These are phyloP conservation scores for Neurospora cerealis DNA, from an alignment of 495 filamentous ascomycete species.

Conservation along the genomic window DNA sequence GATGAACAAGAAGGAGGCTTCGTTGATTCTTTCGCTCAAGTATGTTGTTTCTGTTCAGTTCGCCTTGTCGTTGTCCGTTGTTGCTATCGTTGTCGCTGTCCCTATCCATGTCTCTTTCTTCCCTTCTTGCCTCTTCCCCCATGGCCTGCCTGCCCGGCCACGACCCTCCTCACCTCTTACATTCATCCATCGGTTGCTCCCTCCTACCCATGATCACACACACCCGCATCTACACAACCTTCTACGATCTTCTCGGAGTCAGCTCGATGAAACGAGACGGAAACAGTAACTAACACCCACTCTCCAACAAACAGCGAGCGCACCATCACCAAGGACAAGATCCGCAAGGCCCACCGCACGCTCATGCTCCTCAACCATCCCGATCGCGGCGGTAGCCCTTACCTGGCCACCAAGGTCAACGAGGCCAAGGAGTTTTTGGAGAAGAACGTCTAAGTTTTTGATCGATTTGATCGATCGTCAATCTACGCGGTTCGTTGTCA, in stretches of 20 bases:
- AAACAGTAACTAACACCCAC: conserved; percentile 2
- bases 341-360: conserved; percentile 91
- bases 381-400: conserved; percentile 92
- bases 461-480: too few relatives aligned
- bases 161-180: neutral
- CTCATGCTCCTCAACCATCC: conserved; percentile 98
- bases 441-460: conserved; percentile 37
- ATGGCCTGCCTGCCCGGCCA: neutral
- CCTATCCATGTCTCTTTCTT: neutral
- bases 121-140: neutral
- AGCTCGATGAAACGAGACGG: neutral
- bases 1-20: conserved; percentile 86
- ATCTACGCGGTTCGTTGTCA: neutral
- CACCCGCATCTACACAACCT: neutral
- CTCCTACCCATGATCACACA: neutral
- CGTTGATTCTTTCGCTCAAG: conserved; percentile 85
- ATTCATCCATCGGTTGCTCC: neutral
- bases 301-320: conserved; percentile 52
- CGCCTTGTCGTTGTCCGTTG: neutral
- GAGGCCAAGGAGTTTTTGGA: conserved; percentile 96
- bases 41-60: conserved; percentile 34
- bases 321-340: conserved; percentile 74
- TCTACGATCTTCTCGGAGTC: too few relatives aligned
- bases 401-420: conserved; percentile 94
- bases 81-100: neutral